A percentile compares a stretch with the other conserved stretches of the same genome.
Conservation (phyloP, 495 filamentous ascomycete genomes). For the Penicillium argentinense region DNA sequence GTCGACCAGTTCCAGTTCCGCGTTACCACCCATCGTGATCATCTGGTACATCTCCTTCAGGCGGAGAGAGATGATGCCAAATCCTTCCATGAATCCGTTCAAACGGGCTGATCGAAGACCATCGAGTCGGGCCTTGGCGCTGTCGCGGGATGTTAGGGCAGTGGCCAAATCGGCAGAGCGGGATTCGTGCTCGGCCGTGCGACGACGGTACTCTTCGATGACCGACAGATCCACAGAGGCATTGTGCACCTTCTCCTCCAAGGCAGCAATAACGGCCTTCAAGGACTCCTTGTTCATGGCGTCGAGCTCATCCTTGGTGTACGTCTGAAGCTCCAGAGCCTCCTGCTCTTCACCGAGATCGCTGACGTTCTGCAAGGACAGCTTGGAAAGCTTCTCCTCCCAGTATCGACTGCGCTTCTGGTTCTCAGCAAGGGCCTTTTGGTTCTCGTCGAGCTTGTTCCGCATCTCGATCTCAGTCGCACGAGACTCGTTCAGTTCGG, state of each 20-base stretch:
- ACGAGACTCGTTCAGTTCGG: slow-evolving; percentile 85
- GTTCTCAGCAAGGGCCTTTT: slow-evolving; percentile 84
- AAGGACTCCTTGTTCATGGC: slow-evolving; percentile 88
- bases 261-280: slow-evolving; percentile 80
- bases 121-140: slow-evolving; percentile 85
- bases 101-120: slow-evolving; percentile 84
- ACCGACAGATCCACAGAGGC: slow-evolving; percentile 87
- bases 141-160: slow-evolving; percentile 74
- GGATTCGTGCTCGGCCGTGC: slow-evolving; percentile 80
- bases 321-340: slow-evolving; percentile 66
- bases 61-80: slow-evolving; percentile 88
- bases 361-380: slow-evolving; percentile 71
- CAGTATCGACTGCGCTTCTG: slow-evolving; percentile 82
- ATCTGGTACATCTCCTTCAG: slow-evolving; percentile 99
- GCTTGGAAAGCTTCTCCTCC: slow-evolving; percentile 83
- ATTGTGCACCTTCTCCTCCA: slow-evolving; percentile 93
- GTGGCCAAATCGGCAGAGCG: slow-evolving; percentile 76
- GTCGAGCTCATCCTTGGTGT: slow-evolving; percentile 86
- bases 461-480: slow-evolving; percentile 97
- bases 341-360: slow-evolving; percentile 61
- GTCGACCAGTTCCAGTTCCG: slow-evolving; percentile 95
- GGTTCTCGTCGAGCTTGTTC: slow-evolving; percentile 91
- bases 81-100: slow-evolving; percentile 98
- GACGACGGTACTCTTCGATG: slow-evolving; percentile 87
- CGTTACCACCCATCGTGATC: slow-evolving; percentile 99